Base-by-base conservation (phyloP, 2,329 filamentous ascomycete species). In the Cercospora zeae-maydis region DNA sequence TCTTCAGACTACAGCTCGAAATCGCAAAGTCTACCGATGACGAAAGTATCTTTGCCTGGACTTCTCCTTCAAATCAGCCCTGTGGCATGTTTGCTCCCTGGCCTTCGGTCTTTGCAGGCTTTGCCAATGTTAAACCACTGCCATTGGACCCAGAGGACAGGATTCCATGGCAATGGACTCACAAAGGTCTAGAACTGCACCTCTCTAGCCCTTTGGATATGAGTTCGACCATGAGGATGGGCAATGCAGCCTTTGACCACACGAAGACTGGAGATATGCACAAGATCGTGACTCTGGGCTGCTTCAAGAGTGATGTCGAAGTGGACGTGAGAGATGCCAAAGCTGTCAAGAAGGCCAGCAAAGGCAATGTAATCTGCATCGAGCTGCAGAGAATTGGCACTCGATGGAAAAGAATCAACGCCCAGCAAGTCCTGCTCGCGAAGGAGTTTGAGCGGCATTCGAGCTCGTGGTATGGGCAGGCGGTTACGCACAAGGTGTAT, bases 41-140 rank as follows among this genome's bases (percentile, higher is more conserved):
- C 42, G 51, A 69, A 36, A 60, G 55, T 19, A 63, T 70, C 14
- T 70, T 70, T 39, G 68, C 66, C 7, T 71, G 69, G 69, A 57
- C 33, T 16, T 59, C 56, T 19, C 19, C 56, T 34, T 58, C 56
- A 11, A 49, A 27, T 9, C 45, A 42, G 30, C 42, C 56, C 19
- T 58, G 56, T 36, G 56, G 56, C 33, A 58, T 58, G 56, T 47
- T 58, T 36, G 56, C 56, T 31, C 56, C 56, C 37, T 49, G 36
- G n/a, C 56, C 56, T 27, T 47, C 56, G n/a, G 39, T 24, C n/a
- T 58, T 58, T 36, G 56, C 56, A 47, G 56, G 42, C 10, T 58
- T 49, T 14, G 56, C 36, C 21, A 58, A 58, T 16, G 30, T 58
- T 4, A 42, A 47, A 36, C 21, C 56, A 13, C 39, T 58, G 0